A percentile compares a stretch with the other conserved stretches of the same genome.
Conservation (phyloP, 345 rosid species). For the Arabidopsis thaliana region DNA sequence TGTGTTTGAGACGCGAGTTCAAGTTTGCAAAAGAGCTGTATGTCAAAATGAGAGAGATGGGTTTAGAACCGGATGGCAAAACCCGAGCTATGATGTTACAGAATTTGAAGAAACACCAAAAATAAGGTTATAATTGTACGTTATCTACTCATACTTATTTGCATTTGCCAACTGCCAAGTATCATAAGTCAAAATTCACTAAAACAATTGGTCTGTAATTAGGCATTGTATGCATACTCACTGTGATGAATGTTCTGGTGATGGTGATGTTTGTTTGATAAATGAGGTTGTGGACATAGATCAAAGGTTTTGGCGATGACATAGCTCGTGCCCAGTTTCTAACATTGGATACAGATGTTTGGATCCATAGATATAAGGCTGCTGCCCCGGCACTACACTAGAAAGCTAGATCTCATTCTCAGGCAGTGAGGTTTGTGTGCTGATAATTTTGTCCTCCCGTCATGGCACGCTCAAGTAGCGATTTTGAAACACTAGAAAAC, state of each 20-base stretch:
- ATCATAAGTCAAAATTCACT: background rate
- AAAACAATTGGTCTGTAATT: background rate
- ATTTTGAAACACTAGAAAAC: background rate
- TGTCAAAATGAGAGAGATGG: conserved; percentile 59
- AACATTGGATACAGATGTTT: background rate
- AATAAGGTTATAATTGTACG: conserved; percentile 12
- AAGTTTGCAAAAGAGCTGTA: conserved; percentile 67
- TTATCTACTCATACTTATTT: conserved; percentile 11
- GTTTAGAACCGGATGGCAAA: conserved; percentile 71
- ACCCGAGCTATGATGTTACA: conserved; percentile 82
- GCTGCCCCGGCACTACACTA: background rate
- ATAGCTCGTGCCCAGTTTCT: background rate
- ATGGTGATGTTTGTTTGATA: background rate
- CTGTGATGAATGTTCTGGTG: background rate
- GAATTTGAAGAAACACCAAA: conserved; percentile 48
- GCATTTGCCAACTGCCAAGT: background rate
- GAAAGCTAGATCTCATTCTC: background rate
- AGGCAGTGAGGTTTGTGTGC: conserved; percentile 1
- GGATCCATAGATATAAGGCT: background rate
- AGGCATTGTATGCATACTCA: conserved; percentile 2
- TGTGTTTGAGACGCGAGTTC: conserved; percentile 69
- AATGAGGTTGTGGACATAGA: background rate
- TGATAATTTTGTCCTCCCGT: background rate
- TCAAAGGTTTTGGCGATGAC: background rate
- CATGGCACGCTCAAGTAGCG: background rate